Conservation (phyloP, 108 stramenopile species). For the Pseudonitzschia delicatissima region DNA sequence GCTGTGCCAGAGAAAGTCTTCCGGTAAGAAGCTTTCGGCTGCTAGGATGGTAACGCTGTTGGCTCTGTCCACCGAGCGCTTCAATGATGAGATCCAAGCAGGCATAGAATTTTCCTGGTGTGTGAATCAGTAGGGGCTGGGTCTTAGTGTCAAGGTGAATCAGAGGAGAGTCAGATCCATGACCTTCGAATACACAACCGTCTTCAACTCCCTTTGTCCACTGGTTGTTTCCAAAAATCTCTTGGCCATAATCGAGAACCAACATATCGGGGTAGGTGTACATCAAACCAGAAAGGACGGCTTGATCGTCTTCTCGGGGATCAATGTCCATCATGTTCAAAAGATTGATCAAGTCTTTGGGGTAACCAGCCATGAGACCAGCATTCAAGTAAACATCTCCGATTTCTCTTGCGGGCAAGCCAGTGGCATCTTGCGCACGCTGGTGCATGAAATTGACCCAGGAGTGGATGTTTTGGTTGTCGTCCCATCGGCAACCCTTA, state of each 20-base stretch:
- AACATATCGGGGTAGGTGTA: constrained; percentile 9
- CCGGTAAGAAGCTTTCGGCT: background rate
- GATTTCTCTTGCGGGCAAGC: background rate
- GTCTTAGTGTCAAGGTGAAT: constrained; percentile 7
- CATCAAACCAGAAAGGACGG: constrained; percentile 14
- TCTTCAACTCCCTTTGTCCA: constrained; percentile 7
- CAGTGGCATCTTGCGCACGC: background rate
- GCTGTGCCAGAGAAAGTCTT: background rate
- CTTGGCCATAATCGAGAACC: constrained; percentile 21
- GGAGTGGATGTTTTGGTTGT: constrained; percentile 2
- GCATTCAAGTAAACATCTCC: constrained; percentile 17
- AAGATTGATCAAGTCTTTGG: constrained; percentile 16
- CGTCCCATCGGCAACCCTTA: background rate
- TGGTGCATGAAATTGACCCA: constrained; percentile 14
- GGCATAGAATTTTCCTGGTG: constrained; percentile 26
- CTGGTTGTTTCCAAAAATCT: constrained; percentile 20
- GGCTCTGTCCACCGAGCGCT: constrained; percentile 13
- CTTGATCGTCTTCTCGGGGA: constrained; percentile 22
- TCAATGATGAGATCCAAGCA: constrained; percentile 24
- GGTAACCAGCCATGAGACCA: constrained; percentile 19
- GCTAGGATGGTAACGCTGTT: constrained; percentile 6
- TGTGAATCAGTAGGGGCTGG: constrained; percentile 16
- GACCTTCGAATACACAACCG: constrained; percentile 20
- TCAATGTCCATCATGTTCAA: constrained; percentile 14
- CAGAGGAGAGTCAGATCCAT: background rate